These are phyloP conservation scores for Zalaria obscura DNA, from an alignment of 2,329 filamentous ascomycete genomes.

Conservation along the genomic window DNA sequence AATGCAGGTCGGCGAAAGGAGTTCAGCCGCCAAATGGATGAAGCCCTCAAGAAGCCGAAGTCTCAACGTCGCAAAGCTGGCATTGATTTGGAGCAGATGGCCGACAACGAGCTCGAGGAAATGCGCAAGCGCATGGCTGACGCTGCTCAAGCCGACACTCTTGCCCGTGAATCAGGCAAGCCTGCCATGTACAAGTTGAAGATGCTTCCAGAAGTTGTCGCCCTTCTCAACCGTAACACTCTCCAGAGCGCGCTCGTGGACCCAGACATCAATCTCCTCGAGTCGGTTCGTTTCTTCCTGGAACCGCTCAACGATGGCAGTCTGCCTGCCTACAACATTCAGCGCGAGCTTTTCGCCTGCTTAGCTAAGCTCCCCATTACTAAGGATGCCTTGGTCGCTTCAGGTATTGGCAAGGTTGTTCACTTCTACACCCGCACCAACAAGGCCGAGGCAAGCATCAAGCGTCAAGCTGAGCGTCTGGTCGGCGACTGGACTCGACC, in stretches of 20 bases:
- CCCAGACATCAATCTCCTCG: constrained; percentile 86
- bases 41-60: constrained; percentile 72
- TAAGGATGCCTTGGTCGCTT: constrained; percentile 79
- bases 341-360: constrained; percentile 80
- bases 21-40: constrained; percentile 76
- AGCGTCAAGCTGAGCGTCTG: constrained; percentile 84
- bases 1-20: constrained; percentile 54
- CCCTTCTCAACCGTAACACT: constrained; percentile 78
- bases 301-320: constrained; percentile 90
- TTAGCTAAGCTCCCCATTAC: constrained; percentile 71
- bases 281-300: constrained; percentile 92
- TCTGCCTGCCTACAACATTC: constrained; percentile 91
- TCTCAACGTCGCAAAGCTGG: constrained; percentile 68
- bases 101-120: constrained; percentile 77
- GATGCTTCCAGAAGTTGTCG: constrained; percentile 80
- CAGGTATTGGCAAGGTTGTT: constrained; percentile 89
- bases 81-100: constrained; percentile 79
- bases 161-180: constrained; percentile 61
- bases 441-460: constrained; percentile 74
- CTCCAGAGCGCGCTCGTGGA: constrained; percentile 76
- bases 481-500: constrained; percentile 91
- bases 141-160: constrained; percentile 75
- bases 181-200: constrained; percentile 88
- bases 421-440: constrained; percentile 96
- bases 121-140: constrained; percentile 84